Base-by-base conservation (phyloP, 2,329 filamentous ascomycete genomes). In the Fusarium napiforme region DNA sequence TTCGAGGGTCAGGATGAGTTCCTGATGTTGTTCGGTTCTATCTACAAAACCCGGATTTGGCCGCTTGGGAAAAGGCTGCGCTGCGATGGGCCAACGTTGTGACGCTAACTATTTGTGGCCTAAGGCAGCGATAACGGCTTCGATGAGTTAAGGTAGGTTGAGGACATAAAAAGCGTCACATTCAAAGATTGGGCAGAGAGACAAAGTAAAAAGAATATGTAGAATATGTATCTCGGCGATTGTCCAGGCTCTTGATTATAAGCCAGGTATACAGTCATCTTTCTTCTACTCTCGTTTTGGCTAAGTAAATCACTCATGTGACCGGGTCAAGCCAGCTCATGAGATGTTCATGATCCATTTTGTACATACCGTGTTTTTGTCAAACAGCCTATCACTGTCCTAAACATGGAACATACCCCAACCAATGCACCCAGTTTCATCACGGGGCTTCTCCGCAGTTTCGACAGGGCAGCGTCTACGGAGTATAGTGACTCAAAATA, bases 11-110 rank as follows among this genome's bases (percentile, higher is more conserved):
- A 78, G 78, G 79, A 75, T 64, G 75, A 78, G 71, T 69, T 78
- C 75, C 76, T 80, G 80, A 77, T 80, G 79, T 75, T 79, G 79
- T 78, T 70, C 78, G 77, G 67, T 78, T 79, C 78, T 70, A 74
- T 76, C 75, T 78, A 76, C 77, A 80, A 80, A 74, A 80, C 75
- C 80, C 81, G 80, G 79, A 79, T 78, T 79, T 81, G 81, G 78
- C 81, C 79, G 79, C 73, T 73, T 75, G 76, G 79, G 75, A 82
- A 81, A 82, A 82, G 76, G 80, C 77, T 81, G 79, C 75, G 74
- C 62, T 65, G 74, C 39, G 67, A 71, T 75, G 63, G 73, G 64
- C 65, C 55, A 70, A 69, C 69, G 68, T 49, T 61, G 64, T 72
- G 74, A 70, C 77, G 69, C 78, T 78, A 79, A 75, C 78, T 78